Evolutionary conservation across 306 rosid genomes (phyloP), one percentile per base, ranked within the genome.

Genomic region (Senna siamea): DNA sequence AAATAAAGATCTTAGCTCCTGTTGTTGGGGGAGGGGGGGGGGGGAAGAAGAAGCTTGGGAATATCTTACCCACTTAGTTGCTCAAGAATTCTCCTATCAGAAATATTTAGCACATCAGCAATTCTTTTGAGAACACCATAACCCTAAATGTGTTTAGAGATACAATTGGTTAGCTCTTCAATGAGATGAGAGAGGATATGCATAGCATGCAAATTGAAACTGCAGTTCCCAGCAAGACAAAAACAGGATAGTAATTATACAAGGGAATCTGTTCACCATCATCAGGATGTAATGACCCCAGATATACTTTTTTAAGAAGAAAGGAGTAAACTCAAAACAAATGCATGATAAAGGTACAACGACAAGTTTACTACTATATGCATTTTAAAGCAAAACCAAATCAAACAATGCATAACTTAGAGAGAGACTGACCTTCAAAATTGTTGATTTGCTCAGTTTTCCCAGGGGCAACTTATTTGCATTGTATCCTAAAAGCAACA

Each of bases 381-480:
- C 47, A 60, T 7, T 34, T n/a, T 9, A n/a, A 35, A 60, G 26
- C 37, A 32, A 32, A 32, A 32, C 9, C 28, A 65, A 40, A 64
- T 40, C 19, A 70, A 37, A 80, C 30, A 23, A 50, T 48, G 41
- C 76, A 41, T 32, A 44, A 51, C 26, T 44, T 44, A 26, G 28
- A 66, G 69, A 51, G 10, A 61, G 64, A 55, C 85, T 73, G 73
- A 85, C 99, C 96, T 88, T 94, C 59, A 83, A 78, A 86, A 94
- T 88, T 78, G 96, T 92, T 78, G 96, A 83, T 87, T 87, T 94
- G 86, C 99, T 90, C 58, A 92, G 95, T 85, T 90, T 94, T 70
- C 98, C 99, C 32, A 94, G 99, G 54, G 98, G 98, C 80, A 92
- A 80, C 84, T 94, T 94, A 72, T 90, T 87, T 38, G 99, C 98